A percentile compares a stretch with the other conserved stretches of the same genome.
phyloP scores from a whole-genome alignment of 1,284 basidiomycete genomes.

The Ceratobasidium sp. region DNA sequence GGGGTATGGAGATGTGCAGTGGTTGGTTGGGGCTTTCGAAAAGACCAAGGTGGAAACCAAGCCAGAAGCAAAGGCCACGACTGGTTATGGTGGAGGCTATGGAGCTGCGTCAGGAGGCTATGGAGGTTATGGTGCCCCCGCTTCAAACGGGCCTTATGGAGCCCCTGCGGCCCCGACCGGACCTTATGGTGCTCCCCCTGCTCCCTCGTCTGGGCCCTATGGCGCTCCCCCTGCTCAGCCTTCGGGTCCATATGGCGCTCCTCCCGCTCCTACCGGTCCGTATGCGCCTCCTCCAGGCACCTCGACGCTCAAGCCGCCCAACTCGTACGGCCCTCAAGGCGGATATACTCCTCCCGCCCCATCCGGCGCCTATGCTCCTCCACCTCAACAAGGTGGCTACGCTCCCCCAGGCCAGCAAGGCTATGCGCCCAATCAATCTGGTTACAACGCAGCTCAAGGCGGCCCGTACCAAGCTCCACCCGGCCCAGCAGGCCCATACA shows the following conservation, averaged over 20 bases:
- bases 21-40: constrained; percentile 60
- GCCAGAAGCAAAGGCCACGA: constrained; percentile 2
- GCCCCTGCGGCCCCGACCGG: too few relatives aligned
- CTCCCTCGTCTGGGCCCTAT: background rate
- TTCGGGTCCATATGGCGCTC: constrained; percentile 13
- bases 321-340: background rate
- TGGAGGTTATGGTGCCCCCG: constrained; percentile 1
- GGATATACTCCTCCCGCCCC: constrained; percentile 41
- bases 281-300: constrained; percentile 29
- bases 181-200: background rate
- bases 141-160: background rate
- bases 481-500: constrained; percentile 39
- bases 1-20: constrained; percentile 73
- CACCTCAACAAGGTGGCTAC: constrained; percentile 35
- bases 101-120: constrained; percentile 11
- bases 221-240: background rate
- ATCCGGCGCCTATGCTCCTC: constrained; percentile 44
- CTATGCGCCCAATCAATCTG: background rate
- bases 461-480: constrained; percentile 28
- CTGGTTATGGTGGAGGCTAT: constrained; percentile 23
- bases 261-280: background rate
- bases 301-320: constrained; percentile 10
- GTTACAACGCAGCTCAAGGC: constrained; percentile 5
- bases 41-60: constrained; percentile 52
- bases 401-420: background rate